Evolutionary conservation across 2,329 filamentous ascomycete genomes (phyloP).

Genomic region (Lasiodiplodia sp.): DNA sequence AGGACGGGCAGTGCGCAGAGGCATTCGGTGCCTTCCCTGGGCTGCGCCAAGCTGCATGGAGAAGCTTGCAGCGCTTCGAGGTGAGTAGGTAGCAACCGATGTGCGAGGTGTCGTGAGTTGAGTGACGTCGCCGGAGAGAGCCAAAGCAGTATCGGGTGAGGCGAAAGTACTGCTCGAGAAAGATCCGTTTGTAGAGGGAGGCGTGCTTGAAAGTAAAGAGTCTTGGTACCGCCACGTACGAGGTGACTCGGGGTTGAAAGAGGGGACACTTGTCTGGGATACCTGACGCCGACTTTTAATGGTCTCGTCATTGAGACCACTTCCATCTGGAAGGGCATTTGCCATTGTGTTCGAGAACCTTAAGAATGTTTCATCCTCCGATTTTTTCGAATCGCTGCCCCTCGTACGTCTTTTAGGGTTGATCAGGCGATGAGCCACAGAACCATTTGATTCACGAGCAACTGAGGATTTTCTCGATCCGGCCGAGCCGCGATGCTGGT

Average conservation of each 20-base stretch:
- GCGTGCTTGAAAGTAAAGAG: slow-evolving; percentile 9
- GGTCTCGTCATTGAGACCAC: slow-evolving; percentile 10
- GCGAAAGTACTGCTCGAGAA: slow-evolving; percentile 28
- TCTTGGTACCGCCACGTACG: slow-evolving; percentile 20
- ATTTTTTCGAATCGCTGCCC: slow-evolving; percentile 13
- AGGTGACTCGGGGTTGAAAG: slow-evolving; percentile 25
- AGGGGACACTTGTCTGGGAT: slow-evolving; percentile 12
- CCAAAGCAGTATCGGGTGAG: slow-evolving; percentile 27
- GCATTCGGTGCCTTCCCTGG: slow-evolving; percentile 33
- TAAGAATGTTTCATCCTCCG: background rate
- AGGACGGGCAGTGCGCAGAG: slow-evolving; percentile 37
- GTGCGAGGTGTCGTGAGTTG: slow-evolving; percentile 25
- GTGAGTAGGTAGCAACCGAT: slow-evolving; percentile 22
- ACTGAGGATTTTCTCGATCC: slow-evolving; percentile 23
- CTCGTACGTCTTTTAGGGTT: slow-evolving; percentile 20
- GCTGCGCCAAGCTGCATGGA: slow-evolving; percentile 31
- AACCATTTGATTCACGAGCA: slow-evolving; percentile 14
- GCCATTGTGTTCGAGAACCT: background rate
- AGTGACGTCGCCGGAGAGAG: slow-evolving; percentile 8
- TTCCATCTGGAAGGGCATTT: slow-evolving; percentile 5
- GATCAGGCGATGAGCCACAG: slow-evolving; percentile 18
- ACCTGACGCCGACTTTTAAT: slow-evolving; percentile 16
- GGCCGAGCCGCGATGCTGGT: slow-evolving; percentile 17
- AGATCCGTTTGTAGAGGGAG: slow-evolving; percentile 27
- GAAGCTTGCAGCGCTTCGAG: slow-evolving; percentile 25